Percentiles rank a stretch among this genome's conserved stretches.
Conservation (phyloP, 2,329 filamentous ascomycete species). For the Rhinocladiella similis region DNA sequence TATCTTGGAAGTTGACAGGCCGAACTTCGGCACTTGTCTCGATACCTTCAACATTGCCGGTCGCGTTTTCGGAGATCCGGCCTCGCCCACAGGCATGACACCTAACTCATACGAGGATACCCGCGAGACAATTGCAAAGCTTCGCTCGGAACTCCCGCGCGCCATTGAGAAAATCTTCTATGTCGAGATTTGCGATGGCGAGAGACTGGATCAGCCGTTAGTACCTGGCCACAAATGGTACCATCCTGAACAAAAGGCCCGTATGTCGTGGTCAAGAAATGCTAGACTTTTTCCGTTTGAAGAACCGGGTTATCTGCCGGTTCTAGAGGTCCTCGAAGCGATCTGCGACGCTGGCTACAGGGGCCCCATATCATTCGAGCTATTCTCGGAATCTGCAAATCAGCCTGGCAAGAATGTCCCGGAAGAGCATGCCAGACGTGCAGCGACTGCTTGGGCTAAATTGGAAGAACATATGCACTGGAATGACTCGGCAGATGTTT, state of each 20-base stretch:
- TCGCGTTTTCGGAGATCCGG: conserved; percentile 69
- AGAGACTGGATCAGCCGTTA: conserved; percentile 61
- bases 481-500: not conserved
- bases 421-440: conserved; percentile 23
- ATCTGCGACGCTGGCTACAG: conserved; percentile 65
- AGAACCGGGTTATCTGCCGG: conserved; percentile 66
- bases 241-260: conserved; percentile 56
- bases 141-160: conserved; percentile 44
- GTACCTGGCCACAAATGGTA: conserved; percentile 59
- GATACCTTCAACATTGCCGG: conserved; percentile 79
- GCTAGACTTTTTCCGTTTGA: conserved; percentile 69
- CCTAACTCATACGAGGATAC: conserved; percentile 58
- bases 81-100: conserved; percentile 52
- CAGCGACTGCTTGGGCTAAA: conserved; percentile 20
- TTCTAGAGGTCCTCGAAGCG: conserved; percentile 59
- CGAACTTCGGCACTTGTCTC: conserved; percentile 74
- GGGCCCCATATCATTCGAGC: conserved; percentile 28
- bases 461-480: conserved; percentile 24
- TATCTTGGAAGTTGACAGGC: conserved; percentile 62
- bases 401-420: conserved; percentile 17
- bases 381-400: conserved; percentile 29
- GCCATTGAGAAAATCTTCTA: conserved; percentile 66
- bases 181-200: conserved; percentile 74
- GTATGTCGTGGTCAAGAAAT: conserved; percentile 80
- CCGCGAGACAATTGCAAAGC: conserved; percentile 53